phyloP scores from a whole-genome alignment of 1,284 basidiomycete species.

The Fomitopsis palustris region DNA sequence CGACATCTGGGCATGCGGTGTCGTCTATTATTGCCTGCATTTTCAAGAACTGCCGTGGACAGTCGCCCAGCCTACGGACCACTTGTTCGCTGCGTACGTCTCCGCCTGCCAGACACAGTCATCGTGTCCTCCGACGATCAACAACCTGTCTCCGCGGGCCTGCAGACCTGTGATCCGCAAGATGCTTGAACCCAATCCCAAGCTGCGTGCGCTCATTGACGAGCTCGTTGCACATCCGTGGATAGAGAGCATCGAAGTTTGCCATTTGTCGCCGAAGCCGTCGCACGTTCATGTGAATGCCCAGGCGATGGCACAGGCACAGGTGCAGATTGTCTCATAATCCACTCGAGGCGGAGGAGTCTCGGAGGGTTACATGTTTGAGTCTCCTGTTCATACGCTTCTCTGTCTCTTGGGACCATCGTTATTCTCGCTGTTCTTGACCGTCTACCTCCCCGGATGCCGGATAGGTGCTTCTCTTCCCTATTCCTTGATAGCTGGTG shows the following conservation, averaged over 20 bases:
- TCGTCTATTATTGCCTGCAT: constrained; percentile 98
- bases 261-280: constrained; percentile 56
- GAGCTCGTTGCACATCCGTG: constrained; percentile 83
- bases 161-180: constrained; percentile 84
- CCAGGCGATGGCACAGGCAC: constrained; percentile 24
- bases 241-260: constrained; percentile 78
- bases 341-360: constrained; percentile 1
- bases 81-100: constrained; percentile 82
- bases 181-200: constrained; percentile 96
- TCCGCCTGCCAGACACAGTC: constrained; percentile 52
- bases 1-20: constrained; percentile 95
- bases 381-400: constrained; percentile 6
- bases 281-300: constrained; percentile 57
- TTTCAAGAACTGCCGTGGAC: constrained; percentile 98
- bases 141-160: constrained; percentile 85
- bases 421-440: constrained; percentile 1
- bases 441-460: constrained; percentile 1
- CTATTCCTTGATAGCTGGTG: constrained; percentile 18
- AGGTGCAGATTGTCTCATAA: constrained; percentile 20
- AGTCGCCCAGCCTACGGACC: constrained; percentile 83
- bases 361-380: constrained; percentile 7
- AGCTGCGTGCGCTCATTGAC: constrained; percentile 76
- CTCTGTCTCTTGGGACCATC: constrained; percentile 5
- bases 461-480: constrained; percentile 5
- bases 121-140: constrained; percentile 73